phyloP scores from a whole-genome alignment of 2,329 filamentous ascomycete genomes.

The Colletotrichum plurivorum region DNA sequence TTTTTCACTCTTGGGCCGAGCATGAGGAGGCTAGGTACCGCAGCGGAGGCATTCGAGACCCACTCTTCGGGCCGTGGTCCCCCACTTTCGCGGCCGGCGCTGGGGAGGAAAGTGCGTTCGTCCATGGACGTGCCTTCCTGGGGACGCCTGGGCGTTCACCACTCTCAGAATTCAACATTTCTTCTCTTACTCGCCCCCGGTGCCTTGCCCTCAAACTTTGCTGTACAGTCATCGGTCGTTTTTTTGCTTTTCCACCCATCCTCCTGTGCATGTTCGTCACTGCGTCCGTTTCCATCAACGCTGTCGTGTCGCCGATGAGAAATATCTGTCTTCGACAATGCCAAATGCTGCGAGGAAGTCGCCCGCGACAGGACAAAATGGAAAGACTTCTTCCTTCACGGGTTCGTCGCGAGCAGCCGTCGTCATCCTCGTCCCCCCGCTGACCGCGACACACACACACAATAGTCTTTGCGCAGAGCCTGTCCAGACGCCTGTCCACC shows the following conservation, averaged over 20 bases:
- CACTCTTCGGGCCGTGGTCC: background rate
- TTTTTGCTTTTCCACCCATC: background rate
- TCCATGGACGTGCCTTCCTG: constrained; percentile 4
- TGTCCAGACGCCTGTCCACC: constrained; percentile 33
- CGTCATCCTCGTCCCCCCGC: background rate
- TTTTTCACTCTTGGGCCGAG: background rate
- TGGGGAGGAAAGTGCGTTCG: background rate
- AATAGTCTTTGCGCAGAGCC: constrained; percentile 33
- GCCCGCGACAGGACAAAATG: background rate
- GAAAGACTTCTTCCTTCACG: background rate
- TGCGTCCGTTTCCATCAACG: background rate
- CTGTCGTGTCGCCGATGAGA: no score
- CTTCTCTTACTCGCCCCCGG: background rate
- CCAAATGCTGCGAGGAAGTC: background rate
- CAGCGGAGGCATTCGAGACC: no score
- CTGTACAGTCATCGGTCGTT: background rate
- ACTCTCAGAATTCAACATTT: background rate
- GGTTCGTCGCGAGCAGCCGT: background rate
- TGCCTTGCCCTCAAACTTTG: background rate
- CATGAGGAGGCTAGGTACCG: no score
- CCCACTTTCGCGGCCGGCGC: background rate
- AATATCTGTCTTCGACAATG: background rate
- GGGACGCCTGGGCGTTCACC: background rate
- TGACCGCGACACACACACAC: background rate
- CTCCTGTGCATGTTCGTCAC: background rate